Evolutionary conservation across 345 rosid species (phyloP).

Genomic region (Citrus mangshanensis): DNA sequence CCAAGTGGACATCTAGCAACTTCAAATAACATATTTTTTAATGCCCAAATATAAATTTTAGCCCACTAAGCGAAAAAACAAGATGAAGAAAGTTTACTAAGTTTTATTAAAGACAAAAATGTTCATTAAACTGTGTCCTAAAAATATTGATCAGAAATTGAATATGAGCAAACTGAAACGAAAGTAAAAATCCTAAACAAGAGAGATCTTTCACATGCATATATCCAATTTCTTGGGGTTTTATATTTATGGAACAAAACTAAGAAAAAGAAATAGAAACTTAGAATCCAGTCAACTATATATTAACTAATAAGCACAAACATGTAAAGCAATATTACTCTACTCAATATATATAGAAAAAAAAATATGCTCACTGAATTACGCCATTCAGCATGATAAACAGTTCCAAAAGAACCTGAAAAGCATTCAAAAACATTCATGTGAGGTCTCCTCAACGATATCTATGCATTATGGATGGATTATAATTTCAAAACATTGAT

Average conservation of each 20-base stretch:
- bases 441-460: conserved; percentile 5
- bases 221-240: not conserved
- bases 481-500: not conserved
- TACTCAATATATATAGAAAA: not conserved
- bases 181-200: not conserved
- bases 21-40: not conserved
- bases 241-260: not conserved
- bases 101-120: not conserved
- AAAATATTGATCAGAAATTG: not conserved
- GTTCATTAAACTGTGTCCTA: not conserved
- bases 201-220: not conserved
- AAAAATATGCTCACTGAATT: conserved; percentile 35
- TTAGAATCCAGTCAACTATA: not conserved
- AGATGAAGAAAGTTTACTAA: not conserved
- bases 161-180: not conserved
- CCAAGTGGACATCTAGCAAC: not conserved
- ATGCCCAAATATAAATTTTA: conserved; percentile 8
- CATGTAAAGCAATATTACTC: not conserved
- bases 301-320: not conserved
- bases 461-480: not conserved
- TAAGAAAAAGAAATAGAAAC: not conserved
- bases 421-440: conserved; percentile 15
- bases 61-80: not conserved
- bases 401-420: conserved; percentile 61
- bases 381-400: conserved; percentile 50